phyloP scores from a whole-genome alignment of 352 stramenopile genomes.

The Globisporangium emineosum region DNA sequence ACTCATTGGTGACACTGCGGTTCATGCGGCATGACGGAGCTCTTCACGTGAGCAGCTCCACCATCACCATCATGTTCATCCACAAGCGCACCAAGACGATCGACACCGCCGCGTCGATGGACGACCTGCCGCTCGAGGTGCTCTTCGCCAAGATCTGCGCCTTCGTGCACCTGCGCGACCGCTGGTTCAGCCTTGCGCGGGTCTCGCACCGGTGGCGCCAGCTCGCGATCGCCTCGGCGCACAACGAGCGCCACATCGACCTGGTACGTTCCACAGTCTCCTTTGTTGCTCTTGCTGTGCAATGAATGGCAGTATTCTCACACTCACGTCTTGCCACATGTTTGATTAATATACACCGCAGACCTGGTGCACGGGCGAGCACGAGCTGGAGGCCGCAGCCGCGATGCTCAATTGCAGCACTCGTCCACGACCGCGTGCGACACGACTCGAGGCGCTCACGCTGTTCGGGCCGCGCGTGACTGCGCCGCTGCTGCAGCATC shows the following conservation, averaged over 20 bases:
- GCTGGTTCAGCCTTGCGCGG: slow-evolving; percentile 43
- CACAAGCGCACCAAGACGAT: slow-evolving; percentile 3
- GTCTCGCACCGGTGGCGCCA: slow-evolving; percentile 58
- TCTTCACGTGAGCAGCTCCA: neutral
- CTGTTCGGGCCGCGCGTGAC: slow-evolving; percentile 66
- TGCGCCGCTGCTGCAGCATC: slow-evolving; percentile 31
- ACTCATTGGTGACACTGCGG: neutral
- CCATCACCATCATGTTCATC: neutral
- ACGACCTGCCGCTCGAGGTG: slow-evolving; percentile 43
- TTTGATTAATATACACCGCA: slow-evolving; percentile 12
- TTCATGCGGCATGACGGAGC: slow-evolving; percentile 2
- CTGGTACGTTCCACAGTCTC: slow-evolving; percentile 31
- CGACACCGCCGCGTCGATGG: slow-evolving; percentile 17
- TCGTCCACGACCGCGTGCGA: slow-evolving; percentile 11
- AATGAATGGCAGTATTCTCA: too few species aligned
- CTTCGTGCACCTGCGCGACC: slow-evolving; percentile 58
- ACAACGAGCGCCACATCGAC: slow-evolving; percentile 44
- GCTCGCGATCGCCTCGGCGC: slow-evolving; percentile 56
- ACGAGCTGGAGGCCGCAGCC: slow-evolving; percentile 50
- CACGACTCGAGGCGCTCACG: slow-evolving; percentile 42
- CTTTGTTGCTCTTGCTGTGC: neutral
- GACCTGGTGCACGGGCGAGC: slow-evolving; percentile 69
- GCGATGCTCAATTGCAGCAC: slow-evolving; percentile 22
- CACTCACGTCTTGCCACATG: neutral
- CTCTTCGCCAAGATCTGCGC: slow-evolving; percentile 41